Evolutionary conservation across 2,329 filamentous ascomycete species (phyloP).

Genomic region (Chaetothyriales sp.): DNA sequence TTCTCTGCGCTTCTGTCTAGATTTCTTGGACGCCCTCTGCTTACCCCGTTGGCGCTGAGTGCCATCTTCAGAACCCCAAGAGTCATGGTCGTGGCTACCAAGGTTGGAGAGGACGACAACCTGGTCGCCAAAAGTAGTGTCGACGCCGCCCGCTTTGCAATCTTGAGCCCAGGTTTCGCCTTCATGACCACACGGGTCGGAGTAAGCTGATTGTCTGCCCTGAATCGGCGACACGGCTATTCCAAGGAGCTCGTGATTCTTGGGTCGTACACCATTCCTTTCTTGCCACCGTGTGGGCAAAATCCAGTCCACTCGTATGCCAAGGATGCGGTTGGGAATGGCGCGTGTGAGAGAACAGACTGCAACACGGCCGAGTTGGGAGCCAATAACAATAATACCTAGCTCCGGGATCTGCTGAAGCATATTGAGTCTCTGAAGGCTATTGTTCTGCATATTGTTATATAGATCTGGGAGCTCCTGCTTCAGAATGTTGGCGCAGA

Average conservation of each 20-base stretch:
- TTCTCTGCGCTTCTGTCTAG: not conserved
- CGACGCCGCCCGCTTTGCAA: conserved; percentile 11
- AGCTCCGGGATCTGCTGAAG: conserved; percentile 44
- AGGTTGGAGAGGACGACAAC: conserved; percentile 4
- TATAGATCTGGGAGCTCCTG: conserved; percentile 12
- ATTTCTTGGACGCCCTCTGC: conserved; percentile 4
- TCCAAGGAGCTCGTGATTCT: conserved; percentile 35
- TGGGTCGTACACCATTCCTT: conserved; percentile 28
- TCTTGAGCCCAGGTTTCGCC: conserved; percentile 10
- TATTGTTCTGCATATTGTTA: conserved; percentile 1
- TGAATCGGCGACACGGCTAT: conserved; percentile 45
- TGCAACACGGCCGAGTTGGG: conserved; percentile 43
- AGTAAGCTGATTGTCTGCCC: conserved; percentile 21
- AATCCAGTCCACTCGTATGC: conserved; percentile 44
- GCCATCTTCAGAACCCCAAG: not conserved
- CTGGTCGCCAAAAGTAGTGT: conserved; percentile 13
- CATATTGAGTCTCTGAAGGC: conserved; percentile 43
- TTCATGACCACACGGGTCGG: not conserved
- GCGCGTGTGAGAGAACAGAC: conserved; percentile 39
- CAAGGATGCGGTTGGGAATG: conserved; percentile 23
- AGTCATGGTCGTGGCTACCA: not conserved
- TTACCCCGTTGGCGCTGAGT: not conserved
- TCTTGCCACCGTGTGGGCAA: conserved; percentile 42
- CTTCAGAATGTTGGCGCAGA: conserved; percentile 16
- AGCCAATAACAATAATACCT: conserved; percentile 44